Conservation (phyloP, 2,329 filamentous ascomycete genomes). For the Fusarium verrucosum region DNA sequence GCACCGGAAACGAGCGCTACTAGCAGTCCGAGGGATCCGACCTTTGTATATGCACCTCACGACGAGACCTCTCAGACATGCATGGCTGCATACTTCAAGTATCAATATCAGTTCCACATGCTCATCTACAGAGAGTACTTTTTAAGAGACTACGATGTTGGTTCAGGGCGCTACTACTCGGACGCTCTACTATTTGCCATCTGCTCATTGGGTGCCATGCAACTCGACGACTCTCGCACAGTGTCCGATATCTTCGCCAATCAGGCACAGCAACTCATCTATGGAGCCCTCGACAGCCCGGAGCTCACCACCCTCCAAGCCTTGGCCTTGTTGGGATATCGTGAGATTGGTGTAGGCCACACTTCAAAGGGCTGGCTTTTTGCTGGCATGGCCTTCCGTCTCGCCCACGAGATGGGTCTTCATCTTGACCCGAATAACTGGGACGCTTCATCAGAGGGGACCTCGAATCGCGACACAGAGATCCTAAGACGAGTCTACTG, state of each 20-base stretch:
- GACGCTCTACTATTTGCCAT: slow-evolving; percentile 60
- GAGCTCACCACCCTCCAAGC: slow-evolving; percentile 59
- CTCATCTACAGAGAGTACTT: slow-evolving; percentile 62
- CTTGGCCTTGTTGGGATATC: slow-evolving; percentile 56
- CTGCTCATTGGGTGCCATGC: slow-evolving; percentile 59
- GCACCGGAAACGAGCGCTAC: slow-evolving; percentile 22
- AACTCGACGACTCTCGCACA: slow-evolving; percentile 52
- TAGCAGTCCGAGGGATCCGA: slow-evolving; percentile 35
- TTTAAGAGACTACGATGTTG: slow-evolving; percentile 58
- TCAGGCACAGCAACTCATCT: slow-evolving; percentile 57
- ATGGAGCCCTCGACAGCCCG: slow-evolving; percentile 55
- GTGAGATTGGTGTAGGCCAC: slow-evolving; percentile 58
- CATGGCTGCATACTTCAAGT: slow-evolving; percentile 59
- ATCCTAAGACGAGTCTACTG: slow-evolving; percentile 60
- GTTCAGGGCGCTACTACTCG: slow-evolving; percentile 59
- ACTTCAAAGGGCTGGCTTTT: slow-evolving; percentile 62
- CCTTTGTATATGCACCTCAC: slow-evolving; percentile 54
- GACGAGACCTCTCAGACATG: slow-evolving; percentile 56
- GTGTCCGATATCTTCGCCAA: slow-evolving; percentile 56
- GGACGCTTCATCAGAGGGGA: slow-evolving; percentile 51
- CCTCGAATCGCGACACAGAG: slow-evolving; percentile 53
- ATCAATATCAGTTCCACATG: slow-evolving; percentile 61
- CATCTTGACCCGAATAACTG: slow-evolving; percentile 62
- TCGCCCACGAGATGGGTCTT: slow-evolving; percentile 62
- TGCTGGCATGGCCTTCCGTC: slow-evolving; percentile 61